A percentile compares a stretch with the other conserved stretches of the same genome.
phyloP scores from a whole-genome alignment of 768 basidiomycete species.

The Suillus subalutaceus region DNA sequence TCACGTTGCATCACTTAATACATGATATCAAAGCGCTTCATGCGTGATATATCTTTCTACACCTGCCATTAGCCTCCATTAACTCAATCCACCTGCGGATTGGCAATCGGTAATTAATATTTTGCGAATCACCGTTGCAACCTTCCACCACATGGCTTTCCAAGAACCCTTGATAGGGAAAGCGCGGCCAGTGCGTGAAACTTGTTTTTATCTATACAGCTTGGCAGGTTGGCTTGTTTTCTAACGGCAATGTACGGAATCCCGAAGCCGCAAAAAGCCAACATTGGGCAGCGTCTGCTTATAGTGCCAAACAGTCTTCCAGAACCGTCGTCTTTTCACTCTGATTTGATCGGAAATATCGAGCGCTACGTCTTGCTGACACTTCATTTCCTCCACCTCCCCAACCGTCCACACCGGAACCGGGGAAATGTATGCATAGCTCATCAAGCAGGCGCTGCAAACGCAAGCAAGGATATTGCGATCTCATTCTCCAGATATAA shows the following conservation, averaged over 20 bases:
- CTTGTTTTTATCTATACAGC: background rate
- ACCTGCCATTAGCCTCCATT: background rate
- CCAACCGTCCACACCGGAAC: background rate
- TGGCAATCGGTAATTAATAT: background rate
- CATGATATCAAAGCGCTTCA: background rate
- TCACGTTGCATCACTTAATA: background rate
- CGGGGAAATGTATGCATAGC: background rate
- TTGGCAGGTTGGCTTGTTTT: background rate
- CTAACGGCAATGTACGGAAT: background rate
- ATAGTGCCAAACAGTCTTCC: too few relatives aligned
- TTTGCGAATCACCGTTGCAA: background rate
- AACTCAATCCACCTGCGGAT: background rate
- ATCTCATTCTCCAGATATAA: background rate
- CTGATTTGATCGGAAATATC: background rate
- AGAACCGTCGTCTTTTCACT: background rate
- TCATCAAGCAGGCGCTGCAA: background rate
- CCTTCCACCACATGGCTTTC: background rate
- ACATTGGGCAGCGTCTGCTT: background rate
- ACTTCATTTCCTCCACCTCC: background rate
- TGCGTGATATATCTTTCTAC: background rate
- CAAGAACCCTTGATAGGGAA: background rate
- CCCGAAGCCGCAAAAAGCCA: background rate
- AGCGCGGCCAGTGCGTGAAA: background rate
- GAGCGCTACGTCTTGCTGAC: background rate
- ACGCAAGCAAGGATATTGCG: background rate